Conservation (phyloP, 2,329 filamentous ascomycete genomes). For the Fusarium bulbicola region DNA sequence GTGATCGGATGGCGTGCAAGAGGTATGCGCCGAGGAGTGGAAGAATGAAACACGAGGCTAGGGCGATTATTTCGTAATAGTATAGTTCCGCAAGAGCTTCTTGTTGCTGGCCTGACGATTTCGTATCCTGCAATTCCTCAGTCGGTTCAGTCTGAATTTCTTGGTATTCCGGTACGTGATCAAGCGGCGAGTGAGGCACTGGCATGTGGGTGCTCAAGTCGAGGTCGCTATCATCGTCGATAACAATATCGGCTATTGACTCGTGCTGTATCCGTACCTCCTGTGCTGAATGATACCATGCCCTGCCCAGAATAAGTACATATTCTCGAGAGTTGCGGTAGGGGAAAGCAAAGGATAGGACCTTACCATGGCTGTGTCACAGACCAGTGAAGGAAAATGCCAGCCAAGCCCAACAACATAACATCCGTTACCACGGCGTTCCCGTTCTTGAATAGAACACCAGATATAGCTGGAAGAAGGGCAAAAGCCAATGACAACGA, state of each 20-base stretch:
- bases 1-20: constrained; percentile 80
- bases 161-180: constrained; percentile 57
- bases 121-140: constrained; percentile 17
- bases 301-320: constrained; percentile 28
- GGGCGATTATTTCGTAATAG: constrained; percentile 76
- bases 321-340: neutral
- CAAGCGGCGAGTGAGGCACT: constrained; percentile 42
- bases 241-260: constrained; percentile 49
- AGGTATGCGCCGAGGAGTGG: constrained; percentile 84
- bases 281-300: constrained; percentile 78
- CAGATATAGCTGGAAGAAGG: constrained; percentile 84
- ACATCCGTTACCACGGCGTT: constrained; percentile 85
- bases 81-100: constrained; percentile 71
- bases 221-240: constrained; percentile 58
- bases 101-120: constrained; percentile 40
- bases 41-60: constrained; percentile 80
- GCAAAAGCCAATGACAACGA: constrained; percentile 85
- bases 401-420: constrained; percentile 80
- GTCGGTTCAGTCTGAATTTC: constrained; percentile 30
- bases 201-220: constrained; percentile 43
- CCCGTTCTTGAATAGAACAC: constrained; percentile 85
- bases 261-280: constrained; percentile 65
- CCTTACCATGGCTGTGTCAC: constrained; percentile 87
- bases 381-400: constrained; percentile 91
- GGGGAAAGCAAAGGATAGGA: neutral